Evolutionary conservation across 495 filamentous ascomycete species (phyloP).

Genomic region (Daldinia loculata): DNA sequence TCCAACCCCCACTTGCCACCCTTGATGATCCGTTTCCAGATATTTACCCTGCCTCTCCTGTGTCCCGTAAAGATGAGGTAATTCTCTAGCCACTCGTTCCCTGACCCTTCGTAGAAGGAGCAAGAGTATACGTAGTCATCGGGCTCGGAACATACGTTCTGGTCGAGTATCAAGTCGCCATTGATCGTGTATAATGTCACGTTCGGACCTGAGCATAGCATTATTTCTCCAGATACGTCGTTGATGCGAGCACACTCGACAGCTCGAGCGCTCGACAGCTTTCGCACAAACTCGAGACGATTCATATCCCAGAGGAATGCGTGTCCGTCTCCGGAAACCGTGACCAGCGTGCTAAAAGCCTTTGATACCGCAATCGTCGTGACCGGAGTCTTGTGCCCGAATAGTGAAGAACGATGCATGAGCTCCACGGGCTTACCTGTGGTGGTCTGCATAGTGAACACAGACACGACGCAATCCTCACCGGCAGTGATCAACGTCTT

Average conservation of each 20-base stretch:
- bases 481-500: conserved; percentile 90
- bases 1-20: conserved; percentile 60
- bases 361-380: conserved; percentile 82
- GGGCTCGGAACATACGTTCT: conserved; percentile 73
- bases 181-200: conserved; percentile 89
- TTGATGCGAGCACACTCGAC: conserved; percentile 84
- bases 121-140: conserved; percentile 82
- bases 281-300: conserved; percentile 81
- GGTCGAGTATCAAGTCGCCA: conserved; percentile 79
- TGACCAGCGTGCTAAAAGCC: conserved; percentile 85
- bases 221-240: conserved; percentile 86
- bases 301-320: conserved; percentile 95
- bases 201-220: conserved; percentile 78
- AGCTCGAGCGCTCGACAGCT: conserved; percentile 62
- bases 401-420: conserved; percentile 79
- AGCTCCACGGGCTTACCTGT: conserved; percentile 76
- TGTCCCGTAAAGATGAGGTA: conserved; percentile 91
- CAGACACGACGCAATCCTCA: conserved; percentile 86
- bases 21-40: conserved; percentile 63
- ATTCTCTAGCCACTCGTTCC: conserved; percentile 92
- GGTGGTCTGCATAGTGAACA: conserved; percentile 71
- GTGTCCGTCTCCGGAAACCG: conserved; percentile 79
- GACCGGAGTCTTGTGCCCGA: conserved; percentile 86
- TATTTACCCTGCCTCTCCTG: conserved; percentile 81
- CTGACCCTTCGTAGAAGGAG: conserved; percentile 91